These are phyloP conservation scores for Paramyrothecium roridum DNA, from an alignment of 2,329 filamentous ascomycete genomes.

Conservation along the genomic window DNA sequence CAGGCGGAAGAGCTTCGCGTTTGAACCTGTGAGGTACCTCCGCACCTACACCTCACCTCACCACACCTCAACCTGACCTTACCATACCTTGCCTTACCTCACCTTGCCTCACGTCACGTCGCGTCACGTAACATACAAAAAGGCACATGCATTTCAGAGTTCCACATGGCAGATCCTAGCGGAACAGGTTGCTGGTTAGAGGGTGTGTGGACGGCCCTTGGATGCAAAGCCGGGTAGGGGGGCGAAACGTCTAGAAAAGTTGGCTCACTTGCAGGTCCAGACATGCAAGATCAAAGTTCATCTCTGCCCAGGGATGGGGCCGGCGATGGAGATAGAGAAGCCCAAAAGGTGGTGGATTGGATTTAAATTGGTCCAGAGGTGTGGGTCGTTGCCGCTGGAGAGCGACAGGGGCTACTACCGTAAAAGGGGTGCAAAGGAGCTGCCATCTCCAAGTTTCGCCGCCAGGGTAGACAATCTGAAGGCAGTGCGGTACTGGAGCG, in stretches of 20 bases:
- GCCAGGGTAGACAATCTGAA: neutral
- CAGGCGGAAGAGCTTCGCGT: no score
- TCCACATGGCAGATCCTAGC: neutral
- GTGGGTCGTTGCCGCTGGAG: neutral
- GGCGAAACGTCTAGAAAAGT: neutral
- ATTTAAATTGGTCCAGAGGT: neutral
- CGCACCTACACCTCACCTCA: no score
- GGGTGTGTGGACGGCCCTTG: neutral
- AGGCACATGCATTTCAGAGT: no score
- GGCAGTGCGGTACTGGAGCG: neutral
- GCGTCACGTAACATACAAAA: no score
- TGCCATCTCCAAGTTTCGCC: no score
- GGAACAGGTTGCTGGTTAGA: neutral
- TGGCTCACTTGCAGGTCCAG: neutral
- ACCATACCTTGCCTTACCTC: no score
- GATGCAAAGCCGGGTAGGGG: neutral
- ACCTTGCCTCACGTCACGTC: no score
- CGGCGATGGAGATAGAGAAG: neutral
- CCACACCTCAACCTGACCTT: no score
- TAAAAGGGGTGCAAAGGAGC: neutral
- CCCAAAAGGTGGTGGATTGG: neutral
- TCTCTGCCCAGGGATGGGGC: neutral
- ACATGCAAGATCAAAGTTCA: neutral
- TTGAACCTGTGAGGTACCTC: no score
- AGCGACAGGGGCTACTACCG: neutral